Base-by-base conservation (phyloP, 805 yeast genomes). In the Nakazawaea laoshanensis region DNA sequence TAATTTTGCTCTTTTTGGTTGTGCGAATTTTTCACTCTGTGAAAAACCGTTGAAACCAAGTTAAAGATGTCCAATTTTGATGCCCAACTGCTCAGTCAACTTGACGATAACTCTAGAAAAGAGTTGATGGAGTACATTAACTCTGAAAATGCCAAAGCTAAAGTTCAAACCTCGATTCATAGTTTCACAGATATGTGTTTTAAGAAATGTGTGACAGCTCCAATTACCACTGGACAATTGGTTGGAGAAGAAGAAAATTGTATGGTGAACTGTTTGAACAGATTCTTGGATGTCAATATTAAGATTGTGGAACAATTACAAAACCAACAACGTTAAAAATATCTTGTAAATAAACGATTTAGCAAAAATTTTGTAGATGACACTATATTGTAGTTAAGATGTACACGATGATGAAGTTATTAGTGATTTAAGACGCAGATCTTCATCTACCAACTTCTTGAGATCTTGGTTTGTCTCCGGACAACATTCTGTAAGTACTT, bases 141-240 rank as follows among this genome's bases (percentile, higher is more conserved):
- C 51, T 61, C 79, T 10, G 96, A 88, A 59, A 79, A 81, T 51
- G 72, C 92, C 42, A 85, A 83, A 61, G 77, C 89, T 36, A 85
- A 86, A 59, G 84, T 88, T 19, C 95, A 86, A 55, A 69, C 72
- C 61, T 75, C 94, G 21, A 82, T 88, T 40, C 95, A 88, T 54
- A 74, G 69, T 48, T 86, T 85, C 70, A 87, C 96, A 18, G 88
- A 86, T 51, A 67, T 79, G 65, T 88, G 97, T 55, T 88, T 86
- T 68, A 83, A 80, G 53, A 82, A 83, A 59, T 88, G 97, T 57
- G 70, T 86, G 33, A 59, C 62, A 30, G 39, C 59, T 4, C 47
- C 46, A 28, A 53, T 72, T 32, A 58, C 63, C 30, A 57, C 62
- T 37, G 69, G 70, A 19, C 64, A 63, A 29, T 62, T 87, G 42